phyloP scores from a whole-genome alignment of 768 basidiomycete genomes.

The Boletus tomentosulus region DNA sequence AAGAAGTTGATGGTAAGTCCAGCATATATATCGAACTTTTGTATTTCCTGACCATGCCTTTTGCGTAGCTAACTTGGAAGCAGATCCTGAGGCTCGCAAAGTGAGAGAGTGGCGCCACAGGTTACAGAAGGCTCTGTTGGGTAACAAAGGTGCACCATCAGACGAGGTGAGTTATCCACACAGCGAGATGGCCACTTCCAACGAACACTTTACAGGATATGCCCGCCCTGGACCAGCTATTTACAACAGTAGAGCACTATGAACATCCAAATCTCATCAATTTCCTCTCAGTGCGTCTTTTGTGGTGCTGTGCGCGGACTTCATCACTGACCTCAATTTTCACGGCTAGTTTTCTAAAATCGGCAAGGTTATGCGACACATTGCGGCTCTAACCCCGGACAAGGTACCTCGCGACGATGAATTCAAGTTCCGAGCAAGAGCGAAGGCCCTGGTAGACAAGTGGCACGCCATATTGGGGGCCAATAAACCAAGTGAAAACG shows the following conservation, averaged over 20 bases:
- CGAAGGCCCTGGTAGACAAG: conserved; percentile 43
- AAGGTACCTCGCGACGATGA: conserved; percentile 50
- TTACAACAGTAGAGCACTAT: conserved; percentile 73
- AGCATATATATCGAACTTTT: conserved; percentile 18
- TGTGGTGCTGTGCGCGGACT: conserved; percentile 3
- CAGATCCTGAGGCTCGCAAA: conserved; percentile 61
- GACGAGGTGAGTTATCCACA: conserved; percentile 47
- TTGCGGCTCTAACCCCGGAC: conserved; percentile 40
- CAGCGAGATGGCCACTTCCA: conserved; percentile 3
- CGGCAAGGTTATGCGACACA: conserved; percentile 60
- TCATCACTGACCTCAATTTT: conserved; percentile 9
- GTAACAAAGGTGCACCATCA: conserved; percentile 58
- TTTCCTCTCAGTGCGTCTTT: conserved; percentile 53
- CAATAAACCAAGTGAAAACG: conserved; percentile 31
- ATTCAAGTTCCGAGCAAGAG: conserved; percentile 49
- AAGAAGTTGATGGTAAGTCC: conserved; percentile 52
- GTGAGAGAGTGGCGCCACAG: conserved; percentile 92
- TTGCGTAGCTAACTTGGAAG: conserved; percentile 38
- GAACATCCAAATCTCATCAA: conserved; percentile 68
- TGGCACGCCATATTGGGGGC: conserved; percentile 39
- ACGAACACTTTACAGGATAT: conserved; percentile 54
- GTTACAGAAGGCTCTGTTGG: conserved; percentile 83
- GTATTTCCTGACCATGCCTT: conserved; percentile 4
- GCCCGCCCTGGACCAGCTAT: conserved; percentile 65
- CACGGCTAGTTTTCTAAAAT: conserved; percentile 42